These are phyloP conservation scores for Sphaerulina vaccinii DNA, from an alignment of 2,329 filamentous ascomycete species.

Conservation along the genomic window DNA sequence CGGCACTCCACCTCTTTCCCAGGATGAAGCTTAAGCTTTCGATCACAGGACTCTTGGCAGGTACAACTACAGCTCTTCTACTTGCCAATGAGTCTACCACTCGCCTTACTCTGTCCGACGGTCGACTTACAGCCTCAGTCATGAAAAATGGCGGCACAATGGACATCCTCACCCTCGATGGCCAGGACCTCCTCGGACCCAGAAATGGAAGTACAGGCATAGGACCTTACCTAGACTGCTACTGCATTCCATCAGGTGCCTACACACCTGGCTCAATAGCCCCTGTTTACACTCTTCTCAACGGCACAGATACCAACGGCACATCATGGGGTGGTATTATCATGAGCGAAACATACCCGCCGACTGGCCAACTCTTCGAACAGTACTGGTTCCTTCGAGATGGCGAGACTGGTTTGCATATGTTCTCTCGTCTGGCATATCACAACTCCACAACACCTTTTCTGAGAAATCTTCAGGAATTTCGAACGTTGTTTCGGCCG, in stretches of 20 bases:
- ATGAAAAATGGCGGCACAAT: conserved; percentile 47
- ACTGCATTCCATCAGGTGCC: conserved; percentile 59
- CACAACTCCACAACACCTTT: conserved; percentile 58
- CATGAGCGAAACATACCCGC: conserved; percentile 59
- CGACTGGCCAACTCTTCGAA: conserved; percentile 59
- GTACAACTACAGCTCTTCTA: conserved; percentile 13
- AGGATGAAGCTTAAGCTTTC: neutral
- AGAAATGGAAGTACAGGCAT: conserved; percentile 39
- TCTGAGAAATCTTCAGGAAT: conserved; percentile 59
- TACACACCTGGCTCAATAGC: conserved; percentile 58
- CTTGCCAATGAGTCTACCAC: conserved; percentile 35
- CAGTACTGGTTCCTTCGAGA: conserved; percentile 66
- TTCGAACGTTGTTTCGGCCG: conserved; percentile 61
- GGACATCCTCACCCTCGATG: conserved; percentile 46
- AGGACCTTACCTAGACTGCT: conserved; percentile 63
- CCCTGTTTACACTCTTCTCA: conserved; percentile 52
- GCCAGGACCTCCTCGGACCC: conserved; percentile 55
- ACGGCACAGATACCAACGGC: conserved; percentile 51
- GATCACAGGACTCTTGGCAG: neutral
- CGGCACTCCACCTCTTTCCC: too few relatives aligned
- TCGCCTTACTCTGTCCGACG: conserved; percentile 45
- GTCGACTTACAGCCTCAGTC: conserved; percentile 46
- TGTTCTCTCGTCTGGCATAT: conserved; percentile 61
- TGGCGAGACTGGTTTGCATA: conserved; percentile 62
- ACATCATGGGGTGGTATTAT: conserved; percentile 58